A percentile compares a stretch with the other conserved stretches of the same genome.
Evolutionary conservation across 164 flowering plant genomes (phyloP).

Genomic region (Piper betle): DNA sequence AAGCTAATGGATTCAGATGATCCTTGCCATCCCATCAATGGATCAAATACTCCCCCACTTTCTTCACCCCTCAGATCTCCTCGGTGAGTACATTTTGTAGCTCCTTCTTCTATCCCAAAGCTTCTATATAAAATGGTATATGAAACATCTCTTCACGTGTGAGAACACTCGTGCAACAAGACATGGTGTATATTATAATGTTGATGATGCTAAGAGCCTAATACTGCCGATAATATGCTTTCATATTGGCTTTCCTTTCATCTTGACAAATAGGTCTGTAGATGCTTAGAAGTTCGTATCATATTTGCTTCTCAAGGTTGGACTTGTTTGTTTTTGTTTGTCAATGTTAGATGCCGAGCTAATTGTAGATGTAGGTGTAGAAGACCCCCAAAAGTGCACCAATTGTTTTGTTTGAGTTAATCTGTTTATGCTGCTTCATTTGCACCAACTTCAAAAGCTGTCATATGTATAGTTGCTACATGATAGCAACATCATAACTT

Average conservation of each 20-base stretch:
- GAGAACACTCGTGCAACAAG: background rate
- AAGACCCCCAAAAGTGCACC: no score
- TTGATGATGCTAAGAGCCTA: background rate
- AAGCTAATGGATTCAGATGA: conserved; percentile 20
- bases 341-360: background rate
- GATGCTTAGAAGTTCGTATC: background rate
- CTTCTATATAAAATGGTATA: background rate
- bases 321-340: conserved; percentile 6
- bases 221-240: background rate
- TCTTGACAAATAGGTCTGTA: conserved; percentile 1
- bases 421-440: no score
- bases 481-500: no score
- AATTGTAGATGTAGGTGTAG: background rate
- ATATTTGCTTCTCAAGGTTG: conserved; percentile 2
- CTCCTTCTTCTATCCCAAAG: background rate
- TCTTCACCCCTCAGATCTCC: conserved; percentile 16
- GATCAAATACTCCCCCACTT: conserved; percentile 8
- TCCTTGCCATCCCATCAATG: conserved; percentile 11
- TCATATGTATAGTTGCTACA: no score
- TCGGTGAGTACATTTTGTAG: conserved; percentile 17
- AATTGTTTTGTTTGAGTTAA: no score
- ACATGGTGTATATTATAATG: background rate
- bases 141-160: background rate
- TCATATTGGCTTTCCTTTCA: background rate
- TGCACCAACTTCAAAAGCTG: no score